These are phyloP conservation scores for Fraxinus greggii DNA, from an alignment of 305 asterid species.

Conservation along the genomic window DNA sequence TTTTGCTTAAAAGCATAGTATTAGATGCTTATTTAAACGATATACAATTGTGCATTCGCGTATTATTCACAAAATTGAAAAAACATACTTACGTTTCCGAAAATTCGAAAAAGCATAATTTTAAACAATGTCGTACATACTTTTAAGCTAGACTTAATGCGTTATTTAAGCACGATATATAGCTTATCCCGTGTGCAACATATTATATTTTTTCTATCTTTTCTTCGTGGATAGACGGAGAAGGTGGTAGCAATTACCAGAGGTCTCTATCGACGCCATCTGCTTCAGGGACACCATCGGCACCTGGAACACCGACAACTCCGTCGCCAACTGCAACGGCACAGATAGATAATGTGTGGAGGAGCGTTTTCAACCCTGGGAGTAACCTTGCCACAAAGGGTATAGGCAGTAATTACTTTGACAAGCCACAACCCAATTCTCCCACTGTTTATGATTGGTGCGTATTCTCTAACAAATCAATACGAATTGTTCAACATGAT, in stretches of 20 bases:
- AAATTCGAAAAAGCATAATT: neutral
- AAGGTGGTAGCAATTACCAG: slow-evolving; percentile 41
- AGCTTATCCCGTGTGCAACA: neutral
- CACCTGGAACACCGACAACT: slow-evolving; percentile 37
- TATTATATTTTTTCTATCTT: neutral
- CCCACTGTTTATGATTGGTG: slow-evolving; percentile 97
- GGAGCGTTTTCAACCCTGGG: slow-evolving; percentile 95
- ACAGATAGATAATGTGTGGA: slow-evolving; percentile 75
- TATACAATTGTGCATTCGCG: neutral
- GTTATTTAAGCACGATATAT: neutral
- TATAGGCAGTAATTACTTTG: slow-evolving; percentile 67
- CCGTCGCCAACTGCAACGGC: slow-evolving; percentile 47
- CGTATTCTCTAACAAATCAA: neutral
- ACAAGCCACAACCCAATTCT: slow-evolving; percentile 79
- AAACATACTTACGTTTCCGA: neutral
- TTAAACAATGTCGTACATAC: neutral
- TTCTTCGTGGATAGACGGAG: slow-evolving; percentile 24
- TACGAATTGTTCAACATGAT: neutral
- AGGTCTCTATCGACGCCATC: slow-evolving; percentile 65
- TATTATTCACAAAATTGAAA: neutral
- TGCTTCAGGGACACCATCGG: slow-evolving; percentile 19
- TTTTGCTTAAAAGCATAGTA: neutral
- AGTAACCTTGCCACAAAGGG: slow-evolving; percentile 75
- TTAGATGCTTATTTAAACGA: neutral
- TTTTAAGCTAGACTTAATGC: too few species aligned